Percentiles rank a stretch among this genome's conserved stretches.
Conservation (phyloP, 257 asterid species). For the Catharanthus roseus region DNA sequence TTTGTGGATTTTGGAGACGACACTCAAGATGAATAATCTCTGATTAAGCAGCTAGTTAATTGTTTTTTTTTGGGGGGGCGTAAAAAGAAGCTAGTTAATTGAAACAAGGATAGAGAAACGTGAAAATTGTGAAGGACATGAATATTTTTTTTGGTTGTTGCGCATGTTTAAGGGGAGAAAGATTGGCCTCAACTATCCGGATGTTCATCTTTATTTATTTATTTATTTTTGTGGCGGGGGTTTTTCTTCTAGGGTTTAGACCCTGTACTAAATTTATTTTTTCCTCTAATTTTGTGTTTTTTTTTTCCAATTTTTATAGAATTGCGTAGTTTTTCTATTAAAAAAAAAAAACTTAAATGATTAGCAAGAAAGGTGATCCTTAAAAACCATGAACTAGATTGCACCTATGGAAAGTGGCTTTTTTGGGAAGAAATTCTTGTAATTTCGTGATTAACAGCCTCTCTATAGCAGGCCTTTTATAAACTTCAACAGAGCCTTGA, state of each 20-base stretch:
- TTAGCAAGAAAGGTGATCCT: neutral
- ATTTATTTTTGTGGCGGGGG: neutral
- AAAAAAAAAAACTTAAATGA: no score
- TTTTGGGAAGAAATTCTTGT: neutral
- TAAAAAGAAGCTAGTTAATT: neutral
- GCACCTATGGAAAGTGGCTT: no score
- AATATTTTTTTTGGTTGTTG: neutral
- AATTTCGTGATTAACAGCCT: neutral
- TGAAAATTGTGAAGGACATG: neutral
- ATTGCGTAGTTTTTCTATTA: no score
- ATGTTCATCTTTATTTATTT: neutral
- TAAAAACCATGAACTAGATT: neutral
- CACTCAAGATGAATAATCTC: constrained; percentile 2
- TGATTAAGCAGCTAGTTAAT: neutral
- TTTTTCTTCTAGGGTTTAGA: neutral
- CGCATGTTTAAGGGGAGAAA: neutral
- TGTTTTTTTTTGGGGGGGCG: no score
- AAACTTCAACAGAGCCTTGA: neutral
- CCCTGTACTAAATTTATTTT: neutral
- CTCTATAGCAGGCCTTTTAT: neutral
- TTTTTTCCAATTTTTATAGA: no score
- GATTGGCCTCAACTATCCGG: neutral
- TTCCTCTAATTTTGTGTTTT: no score
- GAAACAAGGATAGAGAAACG: no score
- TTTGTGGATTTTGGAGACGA: neutral